Evolutionary conservation across 2,329 filamentous ascomycete species (phyloP), one percentile per base, ranked within the genome.

Genomic region (Fusarium buharicum): DNA sequence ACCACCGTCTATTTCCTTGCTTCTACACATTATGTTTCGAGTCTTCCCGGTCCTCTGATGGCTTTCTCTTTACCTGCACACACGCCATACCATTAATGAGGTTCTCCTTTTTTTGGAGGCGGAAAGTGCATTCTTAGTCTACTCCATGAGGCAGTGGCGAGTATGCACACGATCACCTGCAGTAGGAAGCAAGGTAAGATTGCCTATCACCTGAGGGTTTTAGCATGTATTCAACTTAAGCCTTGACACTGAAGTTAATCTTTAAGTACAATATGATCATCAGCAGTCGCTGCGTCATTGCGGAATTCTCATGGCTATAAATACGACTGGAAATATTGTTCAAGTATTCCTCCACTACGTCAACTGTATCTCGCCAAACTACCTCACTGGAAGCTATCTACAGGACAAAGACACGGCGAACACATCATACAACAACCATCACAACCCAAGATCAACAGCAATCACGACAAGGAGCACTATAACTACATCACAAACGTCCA

Each of bases 311-410:
- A 61, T 47, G 27, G 4, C 50, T 60, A 43, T 54, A 33, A 36
- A 12, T 2, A 34, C 16, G 2, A 24, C n/a, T 10, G 30, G 51
- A 20, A 52, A 38, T 18, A 55, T 55, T 27, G 24, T 54, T 59
- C 36, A 16, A 51, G 24, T 28, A 58, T 58, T 24, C 17, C 45
- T 45, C 38, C 39, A 47, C 41, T 40, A 47, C 47, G 14, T 10
- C n/a, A 14, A 43, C 11, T 8, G 7, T 24, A 5, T 24, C n/a
- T n/a, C n/a, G n/a, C n/a, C n/a, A n/a, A n/a, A n/a, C n/a, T n/a
- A n/a, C n/a, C n/a, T n/a, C 11, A 3, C 4, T 40, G 12, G 4
- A 9, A 28, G 17, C 37, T 40, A 27, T 18, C 22, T n/a, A 38
- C 24, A 18, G 36, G 14, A 28, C 4, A 14, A 33, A 18, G 1